These are phyloP conservation scores for Neofusicoccum laricinum DNA, from an alignment of 2,329 filamentous ascomycete species.

Conservation along the genomic window DNA sequence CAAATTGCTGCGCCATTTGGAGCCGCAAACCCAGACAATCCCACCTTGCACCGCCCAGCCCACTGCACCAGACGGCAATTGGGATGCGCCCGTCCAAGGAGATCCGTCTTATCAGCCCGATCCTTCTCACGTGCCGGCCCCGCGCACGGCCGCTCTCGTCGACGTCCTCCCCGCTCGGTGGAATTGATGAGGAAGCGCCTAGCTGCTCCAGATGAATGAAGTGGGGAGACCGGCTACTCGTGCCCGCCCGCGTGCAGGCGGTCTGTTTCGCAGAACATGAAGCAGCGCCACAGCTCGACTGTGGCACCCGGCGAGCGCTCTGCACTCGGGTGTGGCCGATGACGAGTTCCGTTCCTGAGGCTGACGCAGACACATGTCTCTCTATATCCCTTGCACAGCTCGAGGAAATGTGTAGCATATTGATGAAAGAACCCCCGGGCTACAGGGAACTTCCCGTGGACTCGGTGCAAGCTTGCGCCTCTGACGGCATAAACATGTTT, in stretches of 20 bases:
- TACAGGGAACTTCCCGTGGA: not conserved
- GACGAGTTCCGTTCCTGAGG: not conserved
- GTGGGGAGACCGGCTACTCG: not conserved
- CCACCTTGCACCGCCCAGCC: not conserved
- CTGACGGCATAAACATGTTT: not conserved
- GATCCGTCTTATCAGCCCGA: not conserved
- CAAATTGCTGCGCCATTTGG: conserved; percentile 8
- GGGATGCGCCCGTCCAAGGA: not conserved
- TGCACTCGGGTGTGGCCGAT: not conserved
- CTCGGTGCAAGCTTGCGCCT: not conserved
- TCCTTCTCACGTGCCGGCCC: not conserved
- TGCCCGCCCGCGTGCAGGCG: not conserved
- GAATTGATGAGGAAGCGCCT: not conserved
- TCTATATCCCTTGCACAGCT: not conserved
- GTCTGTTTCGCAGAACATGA: conserved; percentile 12
- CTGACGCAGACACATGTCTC: not conserved
- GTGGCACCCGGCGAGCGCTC: not conserved
- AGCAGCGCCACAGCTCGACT: not conserved
- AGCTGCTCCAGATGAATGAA: conserved; percentile 15
- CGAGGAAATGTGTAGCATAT: not conserved
- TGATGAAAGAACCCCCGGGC: too few species aligned
- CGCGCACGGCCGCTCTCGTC: not conserved
- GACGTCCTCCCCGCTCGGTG: not conserved
- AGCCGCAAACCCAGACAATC: not conserved
- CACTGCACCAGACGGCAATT: not conserved